A percentile compares a stretch with the other conserved stretches of the same genome.
Conservation (phyloP, 306 rosid genomes). For the Vigna trinervia region DNA sequence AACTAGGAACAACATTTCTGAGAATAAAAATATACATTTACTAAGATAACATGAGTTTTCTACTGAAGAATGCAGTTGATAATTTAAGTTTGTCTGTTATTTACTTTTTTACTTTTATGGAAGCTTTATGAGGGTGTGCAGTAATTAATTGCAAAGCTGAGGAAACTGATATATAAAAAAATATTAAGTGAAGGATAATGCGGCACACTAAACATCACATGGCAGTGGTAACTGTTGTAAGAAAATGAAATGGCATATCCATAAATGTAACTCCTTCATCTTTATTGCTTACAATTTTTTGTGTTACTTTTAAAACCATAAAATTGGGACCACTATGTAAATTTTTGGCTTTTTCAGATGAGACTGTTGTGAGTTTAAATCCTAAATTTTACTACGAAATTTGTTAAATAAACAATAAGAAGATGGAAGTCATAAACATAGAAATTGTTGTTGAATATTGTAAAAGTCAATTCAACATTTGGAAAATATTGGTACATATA, state of each 20-base stretch:
- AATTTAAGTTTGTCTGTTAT: neutral
- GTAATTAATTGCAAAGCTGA: neutral
- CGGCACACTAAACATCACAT: constrained; percentile 29
- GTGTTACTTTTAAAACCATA: constrained; percentile 1
- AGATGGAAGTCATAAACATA: no score
- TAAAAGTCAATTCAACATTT: no score
- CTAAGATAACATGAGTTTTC: no score
- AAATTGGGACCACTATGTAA: constrained; percentile 44
- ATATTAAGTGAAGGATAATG: neutral
- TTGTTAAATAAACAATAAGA: no score
- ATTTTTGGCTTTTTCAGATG: constrained; percentile 40
- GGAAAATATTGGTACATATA: no score
- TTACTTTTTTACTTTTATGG: neutral
- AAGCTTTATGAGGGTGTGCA: neutral
- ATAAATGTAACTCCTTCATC: constrained; percentile 19
- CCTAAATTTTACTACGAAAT: no score
- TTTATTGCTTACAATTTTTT: neutral
- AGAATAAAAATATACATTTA: no score
- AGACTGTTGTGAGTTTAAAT: neutral
- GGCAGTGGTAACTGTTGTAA: neutral
- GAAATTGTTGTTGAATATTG: no score
- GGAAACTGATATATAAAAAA: neutral
- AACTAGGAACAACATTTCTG: no score
- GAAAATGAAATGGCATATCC: constrained; percentile 14
- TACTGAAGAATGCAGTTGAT: neutral